Evolutionary conservation across 805 yeast genomes (phyloP).

Genomic region (Suhomyces xylopsoci): DNA sequence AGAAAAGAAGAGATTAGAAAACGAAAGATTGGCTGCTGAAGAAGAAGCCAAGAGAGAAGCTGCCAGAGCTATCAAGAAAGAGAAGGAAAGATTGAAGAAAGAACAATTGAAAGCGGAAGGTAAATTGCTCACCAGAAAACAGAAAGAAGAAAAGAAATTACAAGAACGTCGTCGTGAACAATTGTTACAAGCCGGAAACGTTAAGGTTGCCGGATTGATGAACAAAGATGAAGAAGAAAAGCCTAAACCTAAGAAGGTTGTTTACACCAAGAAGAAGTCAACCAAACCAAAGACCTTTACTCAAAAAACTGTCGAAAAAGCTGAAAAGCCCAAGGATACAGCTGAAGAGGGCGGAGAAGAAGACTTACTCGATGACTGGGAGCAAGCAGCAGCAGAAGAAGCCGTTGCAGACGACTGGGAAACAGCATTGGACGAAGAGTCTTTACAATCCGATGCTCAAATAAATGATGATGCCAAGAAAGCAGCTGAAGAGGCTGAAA

Average conservation of each 20-base stretch:
- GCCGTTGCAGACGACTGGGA: conserved; percentile 54
- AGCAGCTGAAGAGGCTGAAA: conserved; percentile 19
- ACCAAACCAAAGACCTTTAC: conserved; percentile 37
- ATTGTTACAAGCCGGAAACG: conserved; percentile 68
- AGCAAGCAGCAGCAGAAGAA: conserved; percentile 63
- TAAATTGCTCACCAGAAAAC: conserved; percentile 88
- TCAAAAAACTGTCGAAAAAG: conserved; percentile 19
- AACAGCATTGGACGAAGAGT: conserved; percentile 32
- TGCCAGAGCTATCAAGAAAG: conserved; percentile 65
- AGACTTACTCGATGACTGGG: conserved; percentile 83
- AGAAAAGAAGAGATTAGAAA: conserved; percentile 46
- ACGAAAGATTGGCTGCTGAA: conserved; percentile 47
- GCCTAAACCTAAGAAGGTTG: conserved; percentile 61
- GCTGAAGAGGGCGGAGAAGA: conserved; percentile 41
- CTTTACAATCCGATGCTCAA: conserved; percentile 1
- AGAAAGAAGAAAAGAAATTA: conserved; percentile 84
- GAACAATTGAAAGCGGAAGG: conserved; percentile 97
- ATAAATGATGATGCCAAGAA: conserved; percentile 19
- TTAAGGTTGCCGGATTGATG: conserved; percentile 71
- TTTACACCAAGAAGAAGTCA: conserved; percentile 71
- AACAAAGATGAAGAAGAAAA: conserved; percentile 19
- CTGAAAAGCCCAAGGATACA: conserved; percentile 26
- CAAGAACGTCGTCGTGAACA: conserved; percentile 88
- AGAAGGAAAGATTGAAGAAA: conserved; percentile 78
- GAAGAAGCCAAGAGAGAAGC: conserved; percentile 68